Percentiles rank a stretch among this genome's conserved stretches.
These are phyloP conservation scores for Carex arenaria DNA, from an alignment of 202 grass and related monocot genomes.

Conservation along the genomic window DNA sequence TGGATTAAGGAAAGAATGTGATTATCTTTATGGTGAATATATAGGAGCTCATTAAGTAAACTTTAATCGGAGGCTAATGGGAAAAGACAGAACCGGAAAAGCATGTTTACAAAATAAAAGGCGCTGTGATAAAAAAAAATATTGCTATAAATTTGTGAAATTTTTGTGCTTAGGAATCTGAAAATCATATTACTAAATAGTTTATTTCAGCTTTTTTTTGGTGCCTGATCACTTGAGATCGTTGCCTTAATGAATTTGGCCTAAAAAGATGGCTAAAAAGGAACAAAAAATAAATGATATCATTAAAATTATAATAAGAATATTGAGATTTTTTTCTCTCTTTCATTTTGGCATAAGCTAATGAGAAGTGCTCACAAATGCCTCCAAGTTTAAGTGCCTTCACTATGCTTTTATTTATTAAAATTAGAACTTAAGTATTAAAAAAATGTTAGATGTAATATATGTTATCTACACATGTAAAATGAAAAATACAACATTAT, in stretches of 20 bases:
- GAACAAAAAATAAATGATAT: neutral
- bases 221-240: neutral
- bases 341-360: neutral
- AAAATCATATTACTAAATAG: neutral
- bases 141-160: neutral
- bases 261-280: neutral
- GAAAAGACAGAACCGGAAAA: neutral
- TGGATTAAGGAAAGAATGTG: slow-evolving; percentile 72
- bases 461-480: neutral
- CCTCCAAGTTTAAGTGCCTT: neutral
- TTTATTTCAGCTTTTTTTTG: neutral
- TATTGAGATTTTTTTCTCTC: neutral
- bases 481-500: neutral
- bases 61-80: slow-evolving; percentile 4
- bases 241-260: neutral
- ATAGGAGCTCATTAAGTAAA: neutral
- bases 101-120: neutral
- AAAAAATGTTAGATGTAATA: neutral
- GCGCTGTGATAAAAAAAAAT: neutral
- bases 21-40: slow-evolving; percentile 18
- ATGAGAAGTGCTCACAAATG: neutral
- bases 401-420: neutral
- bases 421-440: neutral
- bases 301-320: neutral
- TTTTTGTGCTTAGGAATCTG: neutral